A percentile compares a stretch with the other conserved stretches of the same genome.
Evolutionary conservation across 352 stramenopile genomes (phyloP).

Genomic region (Phytophthora pseudosyringae): DNA sequence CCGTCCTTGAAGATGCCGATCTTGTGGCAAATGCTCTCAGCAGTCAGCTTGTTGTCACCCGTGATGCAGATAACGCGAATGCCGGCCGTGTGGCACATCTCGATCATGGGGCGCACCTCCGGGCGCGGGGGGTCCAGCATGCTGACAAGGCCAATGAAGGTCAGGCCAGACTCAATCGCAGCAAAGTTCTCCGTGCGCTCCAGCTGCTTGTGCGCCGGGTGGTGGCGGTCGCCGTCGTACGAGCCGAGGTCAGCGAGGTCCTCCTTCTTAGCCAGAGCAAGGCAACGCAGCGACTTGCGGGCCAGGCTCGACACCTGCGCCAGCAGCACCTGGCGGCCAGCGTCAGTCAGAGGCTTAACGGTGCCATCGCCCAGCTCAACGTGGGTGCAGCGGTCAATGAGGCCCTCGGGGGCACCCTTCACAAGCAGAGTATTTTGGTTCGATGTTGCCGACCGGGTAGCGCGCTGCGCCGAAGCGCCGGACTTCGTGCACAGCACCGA

Average conservation of each 20-base stretch:
- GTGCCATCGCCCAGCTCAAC: conserved; percentile 94
- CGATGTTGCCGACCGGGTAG: conserved; percentile 67
- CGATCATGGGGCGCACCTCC: conserved; percentile 97
- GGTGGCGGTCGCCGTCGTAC: conserved; percentile 88
- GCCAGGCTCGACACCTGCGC: conserved; percentile 93
- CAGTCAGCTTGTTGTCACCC: conserved; percentile 98
- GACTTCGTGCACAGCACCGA: conserved; percentile 91
- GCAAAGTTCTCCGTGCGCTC: conserved; percentile 90
- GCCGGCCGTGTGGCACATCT: conserved; percentile 94
- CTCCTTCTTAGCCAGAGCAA: conserved; percentile 97
- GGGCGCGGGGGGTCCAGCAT: conserved; percentile 98
- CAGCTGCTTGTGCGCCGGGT: conserved; percentile 83
- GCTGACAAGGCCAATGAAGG: conserved; percentile 97
- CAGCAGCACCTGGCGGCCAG: conserved; percentile 88
- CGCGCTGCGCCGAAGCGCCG: conserved; percentile 34
- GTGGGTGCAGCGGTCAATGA: conserved; percentile 96
- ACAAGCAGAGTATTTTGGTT: conserved; percentile 96
- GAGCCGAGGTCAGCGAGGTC: conserved; percentile 82
- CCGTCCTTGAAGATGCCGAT: conserved; percentile 95
- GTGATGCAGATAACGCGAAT: conserved; percentile 99
- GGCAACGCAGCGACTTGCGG: conserved; percentile 94
- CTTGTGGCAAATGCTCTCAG: conserved; percentile 97
- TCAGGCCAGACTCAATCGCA: conserved; percentile 96
- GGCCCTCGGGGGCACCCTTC: conserved; percentile 98
- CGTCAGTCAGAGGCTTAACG: conserved; percentile 92